phyloP scores from a whole-genome alignment of 768 basidiomycete species.

The Mycena rosella region DNA sequence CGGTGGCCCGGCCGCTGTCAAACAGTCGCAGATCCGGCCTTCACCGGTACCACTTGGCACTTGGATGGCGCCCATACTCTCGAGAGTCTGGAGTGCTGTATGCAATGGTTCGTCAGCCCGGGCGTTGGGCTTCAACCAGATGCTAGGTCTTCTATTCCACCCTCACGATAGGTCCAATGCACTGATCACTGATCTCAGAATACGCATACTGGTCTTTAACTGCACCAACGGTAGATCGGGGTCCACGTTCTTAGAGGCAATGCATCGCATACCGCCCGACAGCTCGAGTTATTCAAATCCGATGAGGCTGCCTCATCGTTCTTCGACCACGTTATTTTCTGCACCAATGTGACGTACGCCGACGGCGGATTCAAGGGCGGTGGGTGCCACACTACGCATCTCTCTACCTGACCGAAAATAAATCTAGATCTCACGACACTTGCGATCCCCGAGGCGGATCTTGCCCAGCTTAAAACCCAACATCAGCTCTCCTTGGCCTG shows the following conservation, averaged over 20 bases:
- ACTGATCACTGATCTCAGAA: slow-evolving; percentile 35
- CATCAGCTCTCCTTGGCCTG: slow-evolving; percentile 82
- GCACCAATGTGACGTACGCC: slow-evolving; percentile 94
- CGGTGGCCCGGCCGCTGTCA: slow-evolving; percentile 98
- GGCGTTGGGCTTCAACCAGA: slow-evolving; percentile 59
- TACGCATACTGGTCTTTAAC: slow-evolving; percentile 88
- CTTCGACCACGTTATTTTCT: slow-evolving; percentile 93
- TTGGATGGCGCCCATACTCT: slow-evolving; percentile 96
- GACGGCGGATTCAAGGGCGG: slow-evolving; percentile 94
- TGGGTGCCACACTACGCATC: slow-evolving; percentile 45
- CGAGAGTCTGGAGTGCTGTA: slow-evolving; percentile 90
- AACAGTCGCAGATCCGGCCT: slow-evolving; percentile 72
- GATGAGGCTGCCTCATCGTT: slow-evolving; percentile 58
- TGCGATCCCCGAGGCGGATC: slow-evolving; percentile 71
- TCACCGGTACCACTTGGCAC: slow-evolving; percentile 78
- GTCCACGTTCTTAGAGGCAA: slow-evolving; percentile 70
- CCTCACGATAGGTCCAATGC: neutral
- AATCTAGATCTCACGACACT: slow-evolving; percentile 80
- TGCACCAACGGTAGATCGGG: slow-evolving; percentile 94
- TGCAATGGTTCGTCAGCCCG: slow-evolving; percentile 87
- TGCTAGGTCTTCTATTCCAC: slow-evolving; percentile 28
- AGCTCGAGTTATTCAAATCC: slow-evolving; percentile 57
- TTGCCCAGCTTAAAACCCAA: slow-evolving; percentile 79
- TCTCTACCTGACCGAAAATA: slow-evolving; percentile 3
- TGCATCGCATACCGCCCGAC: slow-evolving; percentile 66